Percentiles rank a stretch among this genome's conserved stretches.
phyloP scores from a whole-genome alignment of 768 basidiomycete genomes.

The Cyathus striatus region DNA sequence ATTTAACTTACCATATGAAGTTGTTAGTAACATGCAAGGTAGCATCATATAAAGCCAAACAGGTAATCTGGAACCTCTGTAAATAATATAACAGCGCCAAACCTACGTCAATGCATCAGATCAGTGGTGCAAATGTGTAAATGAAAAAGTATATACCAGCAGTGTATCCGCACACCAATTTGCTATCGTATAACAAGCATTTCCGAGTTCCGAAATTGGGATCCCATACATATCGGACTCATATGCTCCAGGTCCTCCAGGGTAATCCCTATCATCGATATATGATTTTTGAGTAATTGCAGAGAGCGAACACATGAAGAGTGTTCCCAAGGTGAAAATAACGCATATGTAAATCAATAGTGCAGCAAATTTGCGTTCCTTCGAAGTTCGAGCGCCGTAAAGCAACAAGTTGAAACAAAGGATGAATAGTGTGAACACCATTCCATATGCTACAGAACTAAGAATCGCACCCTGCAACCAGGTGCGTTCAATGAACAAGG shows the following conservation, averaged over 20 bases:
- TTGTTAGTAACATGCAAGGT: not conserved
- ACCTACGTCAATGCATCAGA: constrained; percentile 2
- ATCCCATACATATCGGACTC: constrained; percentile 6
- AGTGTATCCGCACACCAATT: constrained; percentile 12
- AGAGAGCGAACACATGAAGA: constrained; percentile 7
- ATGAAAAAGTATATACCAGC: too few relatives aligned
- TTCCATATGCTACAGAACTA: constrained; percentile 8
- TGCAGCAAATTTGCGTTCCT: not conserved
- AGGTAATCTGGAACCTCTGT: constrained; percentile 3
- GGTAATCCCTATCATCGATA: constrained; percentile 4
- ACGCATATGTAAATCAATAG: constrained; percentile 8
- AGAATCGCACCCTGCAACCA: constrained; percentile 12
- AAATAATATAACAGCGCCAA: constrained; percentile 13
- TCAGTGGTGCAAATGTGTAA: not conserved
- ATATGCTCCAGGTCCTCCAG: constrained; percentile 4
- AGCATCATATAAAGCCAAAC: not conserved
- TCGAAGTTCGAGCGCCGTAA: not conserved
- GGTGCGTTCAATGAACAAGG: constrained; percentile 1
- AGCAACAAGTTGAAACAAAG: constrained; percentile 6
- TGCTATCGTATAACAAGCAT: constrained; percentile 7
- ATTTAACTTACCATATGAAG: not conserved
- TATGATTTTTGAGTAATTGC: constrained; percentile 8
- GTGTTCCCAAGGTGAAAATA: constrained; percentile 10
- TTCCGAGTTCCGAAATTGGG: constrained; percentile 8
- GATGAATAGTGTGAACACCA: constrained; percentile 9